These are phyloP conservation scores for Penicillium crustosum DNA, from an alignment of 2,329 filamentous ascomycete species.

Conservation along the genomic window DNA sequence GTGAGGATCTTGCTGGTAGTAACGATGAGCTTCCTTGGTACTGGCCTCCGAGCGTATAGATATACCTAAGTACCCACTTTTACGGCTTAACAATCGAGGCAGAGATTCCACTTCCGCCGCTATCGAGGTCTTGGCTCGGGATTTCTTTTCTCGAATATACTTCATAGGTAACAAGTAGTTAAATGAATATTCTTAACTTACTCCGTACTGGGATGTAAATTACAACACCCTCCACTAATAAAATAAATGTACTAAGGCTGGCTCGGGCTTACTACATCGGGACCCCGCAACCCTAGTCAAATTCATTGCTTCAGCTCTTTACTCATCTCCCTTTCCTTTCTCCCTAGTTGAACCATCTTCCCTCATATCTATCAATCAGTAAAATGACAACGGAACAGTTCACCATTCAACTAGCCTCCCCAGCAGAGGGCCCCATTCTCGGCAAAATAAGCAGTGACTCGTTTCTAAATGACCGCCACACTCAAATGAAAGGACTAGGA, in stretches of 20 bases:
- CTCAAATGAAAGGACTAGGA: not conserved
- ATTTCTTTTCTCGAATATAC: too few species aligned
- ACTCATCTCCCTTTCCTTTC: not conserved
- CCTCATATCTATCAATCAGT: not conserved
- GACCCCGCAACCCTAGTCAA: not conserved
- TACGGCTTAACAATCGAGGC: too few species aligned
- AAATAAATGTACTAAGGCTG: not conserved
- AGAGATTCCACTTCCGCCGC: too few species aligned
- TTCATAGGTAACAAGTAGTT: too few species aligned
- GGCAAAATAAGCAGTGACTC: not conserved
- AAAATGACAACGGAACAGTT: not conserved
- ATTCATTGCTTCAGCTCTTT: not conserved
- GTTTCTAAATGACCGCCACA: not conserved
- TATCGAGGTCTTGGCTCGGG: too few species aligned
- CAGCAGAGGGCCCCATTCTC: not conserved
- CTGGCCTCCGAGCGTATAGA: too few species aligned
- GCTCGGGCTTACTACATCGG: not conserved
- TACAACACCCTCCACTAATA: not conserved
- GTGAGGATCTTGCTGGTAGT: too few species aligned
- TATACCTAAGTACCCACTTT: too few species aligned
- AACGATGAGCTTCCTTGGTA: too few species aligned
- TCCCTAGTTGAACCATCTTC: not conserved
- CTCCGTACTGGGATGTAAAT: not conserved
- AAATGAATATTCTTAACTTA: too few species aligned
- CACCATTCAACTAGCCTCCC: not conserved